phyloP scores from a whole-genome alignment of 176 grass and related monocot species.

The Carex parvula region DNA sequence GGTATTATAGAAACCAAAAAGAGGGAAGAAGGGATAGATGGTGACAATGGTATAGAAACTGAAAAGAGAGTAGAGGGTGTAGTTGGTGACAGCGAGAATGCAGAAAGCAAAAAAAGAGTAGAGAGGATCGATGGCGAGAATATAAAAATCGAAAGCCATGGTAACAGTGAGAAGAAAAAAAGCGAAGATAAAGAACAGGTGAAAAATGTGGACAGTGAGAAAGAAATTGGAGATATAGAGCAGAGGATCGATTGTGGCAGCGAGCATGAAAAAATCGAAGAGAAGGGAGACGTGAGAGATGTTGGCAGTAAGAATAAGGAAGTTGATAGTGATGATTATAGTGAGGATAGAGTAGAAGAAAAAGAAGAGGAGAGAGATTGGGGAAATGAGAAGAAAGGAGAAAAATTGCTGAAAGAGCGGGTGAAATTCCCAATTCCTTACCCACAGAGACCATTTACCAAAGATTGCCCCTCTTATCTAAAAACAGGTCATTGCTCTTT shows the following conservation, averaged over 20 bases:
- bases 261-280: background rate
- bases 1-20: background rate
- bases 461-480: background rate
- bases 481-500: constrained; percentile 6
- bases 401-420: background rate
- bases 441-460: background rate
- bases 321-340: background rate
- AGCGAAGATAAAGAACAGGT: background rate
- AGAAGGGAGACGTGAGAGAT: background rate
- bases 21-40: background rate
- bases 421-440: background rate
- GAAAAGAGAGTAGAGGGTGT: background rate
- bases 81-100: background rate
- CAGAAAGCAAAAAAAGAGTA: background rate
- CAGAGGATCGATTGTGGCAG: background rate
- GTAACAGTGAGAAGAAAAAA: background rate
- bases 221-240: background rate
- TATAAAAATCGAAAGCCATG: background rate
- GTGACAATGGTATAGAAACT: background rate
- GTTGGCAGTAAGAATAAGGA: background rate
- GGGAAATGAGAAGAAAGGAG: background rate
- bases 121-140: background rate
- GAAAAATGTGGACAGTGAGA: background rate
- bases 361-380: background rate
- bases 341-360: background rate